Evolutionary conservation across 2,329 filamentous ascomycete genomes (phyloP).

Genomic region (Monascus ruber): DNA sequence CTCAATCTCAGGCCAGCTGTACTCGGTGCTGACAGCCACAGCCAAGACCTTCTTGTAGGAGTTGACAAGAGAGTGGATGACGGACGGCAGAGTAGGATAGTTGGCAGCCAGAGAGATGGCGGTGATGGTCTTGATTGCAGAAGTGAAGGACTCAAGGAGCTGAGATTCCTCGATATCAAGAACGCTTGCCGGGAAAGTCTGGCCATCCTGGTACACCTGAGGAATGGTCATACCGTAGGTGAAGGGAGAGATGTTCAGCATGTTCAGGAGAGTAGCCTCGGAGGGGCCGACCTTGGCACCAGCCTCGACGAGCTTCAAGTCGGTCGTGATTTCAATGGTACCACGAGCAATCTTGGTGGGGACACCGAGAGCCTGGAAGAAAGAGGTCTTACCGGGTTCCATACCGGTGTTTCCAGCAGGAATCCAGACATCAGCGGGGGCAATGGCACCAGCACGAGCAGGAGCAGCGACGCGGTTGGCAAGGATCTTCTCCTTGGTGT

Average conservation of each 20-base stretch:
- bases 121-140: slow-evolving; percentile 77
- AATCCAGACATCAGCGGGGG: slow-evolving; percentile 84
- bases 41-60: slow-evolving; percentile 89
- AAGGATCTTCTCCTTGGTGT: slow-evolving; percentile 84
- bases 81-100: slow-evolving; percentile 92
- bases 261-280: slow-evolving; percentile 97
- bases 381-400: slow-evolving; percentile 99
- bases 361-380: slow-evolving; percentile 99
- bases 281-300: slow-evolving; percentile 92
- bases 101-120: slow-evolving; percentile 81
- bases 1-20: slow-evolving; percentile 90
- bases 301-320: slow-evolving; percentile 95
- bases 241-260: slow-evolving; percentile 99
- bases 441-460: slow-evolving; percentile 93
- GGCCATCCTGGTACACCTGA: slow-evolving; percentile 96
- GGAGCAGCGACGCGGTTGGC: slow-evolving; percentile 95
- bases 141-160: slow-evolving; percentile 71
- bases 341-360: slow-evolving; percentile 99
- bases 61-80: slow-evolving; percentile 96
- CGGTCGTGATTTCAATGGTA: slow-evolving; percentile 99
- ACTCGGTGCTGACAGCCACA: slow-evolving; percentile 80
- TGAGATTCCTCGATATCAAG: slow-evolving; percentile 93
- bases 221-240: slow-evolving; percentile 95
- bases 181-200: slow-evolving; percentile 75
- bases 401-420: slow-evolving; percentile 99